Evolutionary conservation across 768 basidiomycete species (phyloP), one percentile per base, ranked within the genome.

Genomic region (Psilocybe tampanensis): DNA sequence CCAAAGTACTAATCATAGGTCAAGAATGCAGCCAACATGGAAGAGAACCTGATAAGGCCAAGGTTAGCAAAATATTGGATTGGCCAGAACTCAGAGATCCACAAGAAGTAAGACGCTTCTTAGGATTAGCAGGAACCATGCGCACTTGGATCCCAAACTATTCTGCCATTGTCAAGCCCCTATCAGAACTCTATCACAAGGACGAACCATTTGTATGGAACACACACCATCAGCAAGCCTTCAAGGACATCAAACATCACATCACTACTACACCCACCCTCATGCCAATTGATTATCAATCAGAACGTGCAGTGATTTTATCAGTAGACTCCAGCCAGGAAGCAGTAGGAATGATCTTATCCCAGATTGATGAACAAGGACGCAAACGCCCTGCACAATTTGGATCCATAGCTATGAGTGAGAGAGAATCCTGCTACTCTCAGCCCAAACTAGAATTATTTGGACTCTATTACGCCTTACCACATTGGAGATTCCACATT

Each of bases 361-460:
- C 54, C 15, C 65, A 66, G 39, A 4, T 64, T 0, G 60, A 52
- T 34, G 36, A 13, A 54, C 67, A 13, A 68, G 61, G 58, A 8
- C 32, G 47, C 22, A 41, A 64, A 42, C 33, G 58, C 15, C 71
- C 67, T 1, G 65, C 70, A 0, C 60, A 64, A 0, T 80, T 68
- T 57, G 71, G 74, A 0, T 79, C 75, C 0, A 51, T 77, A 0
- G 51, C 73, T 3, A 62, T 70, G 52, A 76, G 68, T 48, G 53
- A 74, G n/a, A 33, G 52, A 0, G 71, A 77, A 55, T 26, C 62
- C 0, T 44, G 64, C 7, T 79, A 73, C 55, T 76, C 73, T 0
- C 76, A 79, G 49, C 58, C 72, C 0, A 78, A 79, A 47, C 32
- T 75, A 0, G 75, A 79, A 59, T 45, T 54, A 34, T 34, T 34